Evolutionary conservation across 2,329 filamentous ascomycete genomes (phyloP).

Genomic region (Alternaria conjuncta): DNA sequence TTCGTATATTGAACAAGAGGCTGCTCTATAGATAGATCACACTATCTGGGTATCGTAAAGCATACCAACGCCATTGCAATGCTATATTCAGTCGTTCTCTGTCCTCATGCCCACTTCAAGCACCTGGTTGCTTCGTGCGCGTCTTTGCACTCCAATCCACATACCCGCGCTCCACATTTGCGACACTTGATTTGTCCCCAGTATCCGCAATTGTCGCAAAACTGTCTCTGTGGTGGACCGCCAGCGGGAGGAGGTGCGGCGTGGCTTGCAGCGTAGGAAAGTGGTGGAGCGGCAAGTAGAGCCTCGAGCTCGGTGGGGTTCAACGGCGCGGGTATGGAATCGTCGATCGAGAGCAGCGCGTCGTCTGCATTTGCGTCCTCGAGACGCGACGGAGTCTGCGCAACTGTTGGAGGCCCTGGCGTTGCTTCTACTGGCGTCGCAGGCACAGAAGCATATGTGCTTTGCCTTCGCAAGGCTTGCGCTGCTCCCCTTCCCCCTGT

Average conservation of each 20-base stretch:
- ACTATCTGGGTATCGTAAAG: constrained; percentile 22
- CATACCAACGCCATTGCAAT: background rate
- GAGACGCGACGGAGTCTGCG: constrained; percentile 13
- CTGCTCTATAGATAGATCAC: background rate
- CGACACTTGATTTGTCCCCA: constrained; percentile 79
- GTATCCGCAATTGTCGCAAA: constrained; percentile 83
- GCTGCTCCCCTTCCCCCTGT: constrained; percentile 21
- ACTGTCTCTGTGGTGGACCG: constrained; percentile 63
- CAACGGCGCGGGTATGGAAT: constrained; percentile 64
- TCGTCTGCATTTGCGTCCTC: constrained; percentile 49
- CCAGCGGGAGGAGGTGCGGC: constrained; percentile 48
- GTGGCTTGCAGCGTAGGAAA: constrained; percentile 71
- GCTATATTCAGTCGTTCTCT: background rate
- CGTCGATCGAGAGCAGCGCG: constrained; percentile 61
- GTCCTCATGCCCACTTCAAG: constrained; percentile 45
- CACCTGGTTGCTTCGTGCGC: constrained; percentile 73
- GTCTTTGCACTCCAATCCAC: constrained; percentile 75
- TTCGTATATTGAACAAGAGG: constrained; percentile 28
- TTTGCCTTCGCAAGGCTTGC: constrained; percentile 29
- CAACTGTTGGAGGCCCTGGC: constrained; percentile 21
- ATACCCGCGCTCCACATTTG: constrained; percentile 80
- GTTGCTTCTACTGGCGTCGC: constrained; percentile 37
- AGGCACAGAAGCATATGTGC: constrained; percentile 33
- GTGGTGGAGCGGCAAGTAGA: constrained; percentile 67
- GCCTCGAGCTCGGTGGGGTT: constrained; percentile 67